Conservation (phyloP, 2,329 filamentous ascomycete genomes). For the Aspergillus quadrilineatus region DNA sequence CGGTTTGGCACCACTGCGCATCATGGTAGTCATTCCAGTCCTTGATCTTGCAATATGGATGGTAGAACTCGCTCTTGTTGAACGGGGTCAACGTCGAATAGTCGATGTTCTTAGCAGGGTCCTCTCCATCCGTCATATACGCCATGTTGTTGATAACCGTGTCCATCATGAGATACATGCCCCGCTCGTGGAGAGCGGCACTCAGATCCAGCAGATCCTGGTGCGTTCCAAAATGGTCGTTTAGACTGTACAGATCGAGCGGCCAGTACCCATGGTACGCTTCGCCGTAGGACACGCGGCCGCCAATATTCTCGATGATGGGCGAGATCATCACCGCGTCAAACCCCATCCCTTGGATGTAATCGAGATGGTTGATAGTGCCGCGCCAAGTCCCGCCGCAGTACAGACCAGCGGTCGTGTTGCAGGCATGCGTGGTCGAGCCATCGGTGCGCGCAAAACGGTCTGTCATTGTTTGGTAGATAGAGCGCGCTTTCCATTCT, state of each 20-base stretch:
- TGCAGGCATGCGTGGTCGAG: slow-evolving; percentile 34
- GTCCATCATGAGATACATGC: slow-evolving; percentile 56
- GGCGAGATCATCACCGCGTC: slow-evolving; percentile 49
- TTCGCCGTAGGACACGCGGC: slow-evolving; percentile 41
- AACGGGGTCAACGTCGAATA: slow-evolving; percentile 29
- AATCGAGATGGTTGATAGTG: slow-evolving; percentile 50
- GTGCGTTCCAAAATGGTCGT: slow-evolving; percentile 50
- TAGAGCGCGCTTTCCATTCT: slow-evolving; percentile 43
- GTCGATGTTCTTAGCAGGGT: slow-evolving; percentile 26
- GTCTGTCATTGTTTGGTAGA: slow-evolving; percentile 51
- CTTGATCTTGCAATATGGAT: slow-evolving; percentile 30
- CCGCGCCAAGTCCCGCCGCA: slow-evolving; percentile 55
- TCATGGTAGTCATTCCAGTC: slow-evolving; percentile 36
- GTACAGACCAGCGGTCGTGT: slow-evolving; percentile 37
- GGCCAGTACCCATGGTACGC: slow-evolving; percentile 55
- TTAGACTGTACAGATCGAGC: slow-evolving; percentile 49
- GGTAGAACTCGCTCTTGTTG: slow-evolving; percentile 26
- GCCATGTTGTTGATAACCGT: slow-evolving; percentile 53
- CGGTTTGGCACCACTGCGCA: slow-evolving; percentile 52
- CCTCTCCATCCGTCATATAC: slow-evolving; percentile 29
- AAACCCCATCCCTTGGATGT: slow-evolving; percentile 52
- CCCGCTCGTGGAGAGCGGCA: slow-evolving; percentile 45
- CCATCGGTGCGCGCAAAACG: slow-evolving; percentile 46
- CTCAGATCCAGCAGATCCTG: slow-evolving; percentile 49
- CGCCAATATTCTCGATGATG: slow-evolving; percentile 41